A percentile compares a stretch with the other conserved stretches of the same genome.
These are phyloP conservation scores for Aspergillus baeticus DNA, from an alignment of 495 filamentous ascomycete genomes.

Conservation along the genomic window DNA sequence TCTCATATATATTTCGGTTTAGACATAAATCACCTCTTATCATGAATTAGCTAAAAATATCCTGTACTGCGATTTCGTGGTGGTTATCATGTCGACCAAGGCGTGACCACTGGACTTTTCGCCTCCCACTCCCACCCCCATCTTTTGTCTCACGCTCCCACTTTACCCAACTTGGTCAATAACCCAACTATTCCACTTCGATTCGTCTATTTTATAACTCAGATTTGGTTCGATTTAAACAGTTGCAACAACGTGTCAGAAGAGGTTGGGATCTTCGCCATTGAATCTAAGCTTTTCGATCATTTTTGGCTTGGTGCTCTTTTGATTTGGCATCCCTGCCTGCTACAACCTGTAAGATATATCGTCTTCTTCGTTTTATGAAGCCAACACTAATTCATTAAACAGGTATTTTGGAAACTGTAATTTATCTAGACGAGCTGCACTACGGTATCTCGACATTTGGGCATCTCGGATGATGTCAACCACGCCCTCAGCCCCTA, in stretches of 20 bases:
- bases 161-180: not conserved
- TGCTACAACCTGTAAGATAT: too few relatives aligned
- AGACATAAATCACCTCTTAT: not conserved
- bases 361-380: too few relatives aligned
- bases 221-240: not conserved
- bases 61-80: too few relatives aligned
- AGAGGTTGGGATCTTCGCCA: too few relatives aligned
- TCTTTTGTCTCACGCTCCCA: not conserved
- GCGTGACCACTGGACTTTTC: conserved; percentile 3
- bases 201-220: not conserved
- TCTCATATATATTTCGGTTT: not conserved
- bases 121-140: not conserved
- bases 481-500: conserved; percentile 19
- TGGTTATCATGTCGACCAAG: not conserved
- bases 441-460: not conserved
- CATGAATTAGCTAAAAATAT: too few relatives aligned
- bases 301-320: too few relatives aligned
- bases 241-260: not conserved
- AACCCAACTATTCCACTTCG: not conserved
- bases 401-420: too few relatives aligned
- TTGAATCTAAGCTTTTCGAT: too few relatives aligned
- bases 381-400: too few relatives aligned
- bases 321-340: too few relatives aligned
- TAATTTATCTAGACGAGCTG: too few relatives aligned
- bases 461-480: not conserved